Conservation (phyloP, 441 rosid genomes). For the Eruca vesicaria region DNA sequence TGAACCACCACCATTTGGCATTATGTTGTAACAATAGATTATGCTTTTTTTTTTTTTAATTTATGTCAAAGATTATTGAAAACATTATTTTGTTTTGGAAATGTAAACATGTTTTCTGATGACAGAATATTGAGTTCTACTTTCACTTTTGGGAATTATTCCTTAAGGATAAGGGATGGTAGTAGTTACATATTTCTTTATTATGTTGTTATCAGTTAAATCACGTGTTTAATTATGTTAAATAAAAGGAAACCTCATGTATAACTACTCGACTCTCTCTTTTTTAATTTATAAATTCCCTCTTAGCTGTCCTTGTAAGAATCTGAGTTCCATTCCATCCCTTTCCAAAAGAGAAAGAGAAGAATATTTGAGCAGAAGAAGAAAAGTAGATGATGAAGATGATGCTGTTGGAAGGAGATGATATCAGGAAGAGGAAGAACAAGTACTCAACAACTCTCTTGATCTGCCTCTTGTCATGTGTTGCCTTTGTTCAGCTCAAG, state of each 20-base stretch:
- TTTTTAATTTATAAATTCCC: neutral
- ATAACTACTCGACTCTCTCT: neutral
- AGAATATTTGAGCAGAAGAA: neutral
- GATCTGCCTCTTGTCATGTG: neutral
- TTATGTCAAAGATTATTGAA: neutral
- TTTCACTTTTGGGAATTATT: neutral
- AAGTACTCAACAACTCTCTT: neutral
- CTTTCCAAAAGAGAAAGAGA: neutral
- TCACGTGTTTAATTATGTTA: neutral
- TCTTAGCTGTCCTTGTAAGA: no score
- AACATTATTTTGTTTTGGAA: neutral
- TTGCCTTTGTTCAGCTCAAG: neutral
- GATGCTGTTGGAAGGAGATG: neutral
- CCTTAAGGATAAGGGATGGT: neutral
- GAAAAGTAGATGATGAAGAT: neutral
- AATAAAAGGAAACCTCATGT: neutral
- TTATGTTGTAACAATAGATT: constrained; percentile 16
- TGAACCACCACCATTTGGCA: neutral
- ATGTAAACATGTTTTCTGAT: neutral
- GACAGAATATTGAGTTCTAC: neutral
- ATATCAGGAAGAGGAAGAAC: neutral
- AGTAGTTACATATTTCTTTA: neutral
- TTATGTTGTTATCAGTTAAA: neutral
- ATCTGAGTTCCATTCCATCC: no score
- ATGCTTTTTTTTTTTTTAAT: neutral